phyloP scores from a whole-genome alignment of 1,139 yeast species.

The Taiozyma sp. region DNA sequence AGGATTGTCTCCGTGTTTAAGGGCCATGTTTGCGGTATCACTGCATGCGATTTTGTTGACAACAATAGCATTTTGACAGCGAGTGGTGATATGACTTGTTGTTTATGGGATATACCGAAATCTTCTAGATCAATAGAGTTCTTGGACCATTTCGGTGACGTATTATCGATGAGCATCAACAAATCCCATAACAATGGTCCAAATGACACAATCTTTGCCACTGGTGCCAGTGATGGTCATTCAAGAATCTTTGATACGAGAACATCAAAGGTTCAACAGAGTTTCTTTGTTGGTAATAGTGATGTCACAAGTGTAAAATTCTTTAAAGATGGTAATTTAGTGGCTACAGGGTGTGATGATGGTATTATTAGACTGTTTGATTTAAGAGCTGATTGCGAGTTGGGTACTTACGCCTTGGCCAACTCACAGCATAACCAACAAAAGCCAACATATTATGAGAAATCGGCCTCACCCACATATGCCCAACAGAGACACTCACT shows the following conservation, averaged over 20 bases:
- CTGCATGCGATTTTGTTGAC: constrained; percentile 63
- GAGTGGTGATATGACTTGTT: constrained; percentile 81
- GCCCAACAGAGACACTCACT: constrained; percentile 1
- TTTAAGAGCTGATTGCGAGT: constrained; percentile 68
- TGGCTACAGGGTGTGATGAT: constrained; percentile 75
- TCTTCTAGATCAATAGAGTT: constrained; percentile 52
- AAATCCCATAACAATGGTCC: constrained; percentile 15
- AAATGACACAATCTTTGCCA: constrained; percentile 39
- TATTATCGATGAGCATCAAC: constrained; percentile 44
- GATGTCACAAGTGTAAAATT: constrained; percentile 65
- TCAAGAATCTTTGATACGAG: constrained; percentile 72
- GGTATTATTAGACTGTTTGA: constrained; percentile 72
- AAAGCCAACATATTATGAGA: constrained; percentile 7
- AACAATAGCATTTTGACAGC: constrained; percentile 57
- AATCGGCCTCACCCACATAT: constrained; percentile 5
- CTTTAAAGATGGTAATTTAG: constrained; percentile 67
- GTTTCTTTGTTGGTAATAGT: constrained; percentile 52
- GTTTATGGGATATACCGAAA: constrained; percentile 71
- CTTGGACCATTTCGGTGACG: constrained; percentile 78
- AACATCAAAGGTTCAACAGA: constrained; percentile 45
- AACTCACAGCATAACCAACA: constrained; percentile 11
- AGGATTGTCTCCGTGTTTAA: constrained; percentile 51
- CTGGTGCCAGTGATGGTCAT: constrained; percentile 75
- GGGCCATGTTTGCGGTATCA: constrained; percentile 81
- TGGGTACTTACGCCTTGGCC: constrained; percentile 46